These are phyloP conservation scores for Lasiodiplodia sp. DNA, from an alignment of 2,329 filamentous ascomycete species.

Conservation along the genomic window DNA sequence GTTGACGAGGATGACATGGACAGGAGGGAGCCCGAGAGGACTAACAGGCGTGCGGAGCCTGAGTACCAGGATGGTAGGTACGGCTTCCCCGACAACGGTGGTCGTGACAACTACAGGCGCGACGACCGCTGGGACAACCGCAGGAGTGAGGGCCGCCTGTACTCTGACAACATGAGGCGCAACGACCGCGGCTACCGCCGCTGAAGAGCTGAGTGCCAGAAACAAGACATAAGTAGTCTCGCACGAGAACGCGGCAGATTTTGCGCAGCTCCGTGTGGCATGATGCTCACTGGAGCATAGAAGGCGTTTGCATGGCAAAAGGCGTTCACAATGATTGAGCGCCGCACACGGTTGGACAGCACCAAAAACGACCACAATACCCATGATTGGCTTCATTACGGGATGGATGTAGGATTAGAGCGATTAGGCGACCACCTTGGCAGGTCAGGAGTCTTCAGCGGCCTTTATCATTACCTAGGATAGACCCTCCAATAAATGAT, in stretches of 20 bases:
- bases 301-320: conserved; percentile 22
- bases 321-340: conserved; percentile 5
- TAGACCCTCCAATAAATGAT: conserved; percentile 6
- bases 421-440: not conserved
- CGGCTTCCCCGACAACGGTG: conserved; percentile 42
- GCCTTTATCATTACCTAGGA: not conserved
- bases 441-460: not conserved
- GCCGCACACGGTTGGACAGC: conserved; percentile 8
- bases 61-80: conserved; percentile 54
- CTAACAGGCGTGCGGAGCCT: conserved; percentile 41
- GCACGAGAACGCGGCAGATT: not conserved
- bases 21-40: conserved; percentile 33
- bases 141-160: conserved; percentile 17
- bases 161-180: conserved; percentile 29
- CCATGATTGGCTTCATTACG: conserved; percentile 26
- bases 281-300: conserved; percentile 5
- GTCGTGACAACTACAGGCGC: conserved; percentile 23
- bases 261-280: not conserved
- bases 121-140: conserved; percentile 28
- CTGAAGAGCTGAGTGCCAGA: not conserved
- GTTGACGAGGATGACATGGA: conserved; percentile 43
- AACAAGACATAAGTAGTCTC: not conserved
- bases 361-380: conserved; percentile 21
- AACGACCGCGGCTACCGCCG: conserved; percentile 27
- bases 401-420: conserved; percentile 7